Conservation (phyloP, 1,284 basidiomycete species). For the Microbotryum intermedium region DNA sequence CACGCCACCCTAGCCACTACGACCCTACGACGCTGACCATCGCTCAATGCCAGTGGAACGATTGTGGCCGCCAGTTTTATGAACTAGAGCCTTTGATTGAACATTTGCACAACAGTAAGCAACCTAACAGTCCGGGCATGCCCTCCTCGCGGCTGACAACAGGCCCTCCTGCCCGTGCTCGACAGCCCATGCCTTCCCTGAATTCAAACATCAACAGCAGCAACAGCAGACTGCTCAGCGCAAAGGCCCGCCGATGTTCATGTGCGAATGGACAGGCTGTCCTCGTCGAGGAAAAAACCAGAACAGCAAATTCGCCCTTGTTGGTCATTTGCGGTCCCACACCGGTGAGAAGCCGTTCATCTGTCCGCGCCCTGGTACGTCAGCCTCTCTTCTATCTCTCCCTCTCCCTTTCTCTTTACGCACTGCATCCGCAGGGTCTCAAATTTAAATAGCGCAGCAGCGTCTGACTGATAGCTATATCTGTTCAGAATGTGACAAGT, state of each 20-base stretch:
- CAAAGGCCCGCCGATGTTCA: conserved; percentile 45
- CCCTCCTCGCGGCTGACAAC: no score
- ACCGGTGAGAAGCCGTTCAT: conserved; percentile 86
- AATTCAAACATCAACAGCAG: conserved; percentile 1
- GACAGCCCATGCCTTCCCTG: conserved; percentile 25
- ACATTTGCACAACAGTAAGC: conserved; percentile 24
- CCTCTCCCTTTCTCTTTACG: not conserved
- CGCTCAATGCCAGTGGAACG: conserved; percentile 25
- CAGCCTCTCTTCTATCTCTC: not conserved
- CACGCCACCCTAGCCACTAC: not conserved
- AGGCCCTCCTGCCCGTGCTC: no score
- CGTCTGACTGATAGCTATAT: not conserved
- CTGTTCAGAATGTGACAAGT: conserved; percentile 73
- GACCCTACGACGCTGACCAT: conserved; percentile 5
- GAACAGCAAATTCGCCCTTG: conserved; percentile 75
- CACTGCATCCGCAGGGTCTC: no score
- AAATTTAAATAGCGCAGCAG: no score
- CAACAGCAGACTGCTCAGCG: conserved; percentile 5
- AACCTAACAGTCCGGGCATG: no score
- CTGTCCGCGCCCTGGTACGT: conserved; percentile 65
- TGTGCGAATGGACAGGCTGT: conserved; percentile 81
- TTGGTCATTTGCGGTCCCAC: conserved; percentile 78
- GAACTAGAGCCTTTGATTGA: conserved; percentile 30
- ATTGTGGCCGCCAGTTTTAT: conserved; percentile 23
- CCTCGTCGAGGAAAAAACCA: conserved; percentile 66